Percentiles rank a stretch among this genome's conserved stretches.
Evolutionary conservation across 768 basidiomycete species (phyloP).

Genomic region (Pisolithus marmoratus): DNA sequence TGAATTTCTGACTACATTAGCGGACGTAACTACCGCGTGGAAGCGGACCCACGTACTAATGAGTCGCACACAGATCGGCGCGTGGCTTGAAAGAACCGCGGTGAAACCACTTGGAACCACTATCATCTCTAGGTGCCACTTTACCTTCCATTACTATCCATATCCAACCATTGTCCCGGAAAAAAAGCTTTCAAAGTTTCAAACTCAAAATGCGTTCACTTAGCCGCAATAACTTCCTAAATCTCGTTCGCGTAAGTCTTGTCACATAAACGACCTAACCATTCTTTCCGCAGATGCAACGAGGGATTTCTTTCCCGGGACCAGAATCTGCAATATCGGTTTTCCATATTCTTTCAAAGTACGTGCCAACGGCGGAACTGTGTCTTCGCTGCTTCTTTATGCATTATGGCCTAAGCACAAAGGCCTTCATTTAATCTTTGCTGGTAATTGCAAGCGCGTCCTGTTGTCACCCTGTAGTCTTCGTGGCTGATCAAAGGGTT

Average conservation of each 20-base stretch:
- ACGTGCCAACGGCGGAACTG: slow-evolving; percentile 6
- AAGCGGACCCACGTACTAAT: too few species aligned
- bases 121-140: too few species aligned
- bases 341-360: slow-evolving; percentile 6
- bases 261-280: slow-evolving; percentile 11
- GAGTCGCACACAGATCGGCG: neutral
- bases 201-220: neutral
- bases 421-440: slow-evolving; percentile 16
- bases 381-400: slow-evolving; percentile 23
- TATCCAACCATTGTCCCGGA: too few species aligned
- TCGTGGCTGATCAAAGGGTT: slow-evolving; percentile 12
- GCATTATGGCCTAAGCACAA: slow-evolving; percentile 22
- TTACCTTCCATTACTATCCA: too few species aligned
- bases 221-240: neutral
- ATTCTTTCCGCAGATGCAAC: slow-evolving; percentile 10
- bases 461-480: slow-evolving; percentile 10
- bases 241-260: slow-evolving; percentile 9
- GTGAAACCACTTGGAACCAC: too few species aligned
- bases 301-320: slow-evolving; percentile 9
- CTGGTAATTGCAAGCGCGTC: slow-evolving; percentile 19
- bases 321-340: slow-evolving; percentile 7
- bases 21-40: slow-evolving; percentile 4
- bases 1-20: too few species aligned
- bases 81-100: slow-evolving; percentile 1
- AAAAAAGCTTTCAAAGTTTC: neutral